These are phyloP conservation scores for Cryphonectria radicalis DNA, from an alignment of 2,329 filamentous ascomycete genomes.

Conservation along the genomic window DNA sequence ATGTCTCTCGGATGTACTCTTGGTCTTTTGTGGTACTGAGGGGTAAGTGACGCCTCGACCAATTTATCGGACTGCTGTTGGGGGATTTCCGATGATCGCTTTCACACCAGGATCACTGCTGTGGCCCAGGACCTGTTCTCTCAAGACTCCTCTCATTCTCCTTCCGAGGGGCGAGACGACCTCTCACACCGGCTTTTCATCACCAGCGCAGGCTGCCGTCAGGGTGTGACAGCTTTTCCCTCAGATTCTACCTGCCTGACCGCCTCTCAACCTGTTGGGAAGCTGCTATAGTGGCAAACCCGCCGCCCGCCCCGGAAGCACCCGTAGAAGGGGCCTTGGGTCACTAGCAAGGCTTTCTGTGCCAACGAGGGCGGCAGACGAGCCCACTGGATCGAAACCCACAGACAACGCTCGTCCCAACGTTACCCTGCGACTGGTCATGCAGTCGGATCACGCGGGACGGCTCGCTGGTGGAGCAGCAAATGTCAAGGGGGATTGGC, in stretches of 20 bases:
- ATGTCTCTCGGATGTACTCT: slow-evolving; percentile 2
- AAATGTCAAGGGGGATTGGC: neutral
- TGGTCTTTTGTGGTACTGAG: neutral
- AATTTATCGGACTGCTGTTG: neutral
- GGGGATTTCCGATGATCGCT: no score
- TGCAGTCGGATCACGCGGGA: neutral
- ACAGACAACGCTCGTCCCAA: neutral
- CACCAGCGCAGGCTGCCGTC: neutral
- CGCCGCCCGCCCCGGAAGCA: neutral
- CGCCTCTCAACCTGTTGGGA: neutral
- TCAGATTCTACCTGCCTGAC: neutral
- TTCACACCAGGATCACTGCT: neutral
- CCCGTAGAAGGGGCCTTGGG: neutral
- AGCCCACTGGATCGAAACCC: neutral
- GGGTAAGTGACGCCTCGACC: neutral
- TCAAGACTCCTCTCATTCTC: no score
- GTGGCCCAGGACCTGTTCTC: neutral
- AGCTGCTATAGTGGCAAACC: neutral
- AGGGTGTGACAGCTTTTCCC: neutral
- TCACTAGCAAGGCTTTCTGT: neutral
- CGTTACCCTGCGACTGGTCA: neutral
- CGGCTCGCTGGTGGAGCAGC: neutral
- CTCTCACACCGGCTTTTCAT: neutral
- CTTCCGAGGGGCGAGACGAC: neutral
- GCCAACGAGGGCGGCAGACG: neutral